A percentile compares a stretch with the other conserved stretches of the same genome.
These are phyloP conservation scores for Veloboletus limbatus DNA, from an alignment of 1,284 basidiomycete genomes.

Conservation along the genomic window DNA sequence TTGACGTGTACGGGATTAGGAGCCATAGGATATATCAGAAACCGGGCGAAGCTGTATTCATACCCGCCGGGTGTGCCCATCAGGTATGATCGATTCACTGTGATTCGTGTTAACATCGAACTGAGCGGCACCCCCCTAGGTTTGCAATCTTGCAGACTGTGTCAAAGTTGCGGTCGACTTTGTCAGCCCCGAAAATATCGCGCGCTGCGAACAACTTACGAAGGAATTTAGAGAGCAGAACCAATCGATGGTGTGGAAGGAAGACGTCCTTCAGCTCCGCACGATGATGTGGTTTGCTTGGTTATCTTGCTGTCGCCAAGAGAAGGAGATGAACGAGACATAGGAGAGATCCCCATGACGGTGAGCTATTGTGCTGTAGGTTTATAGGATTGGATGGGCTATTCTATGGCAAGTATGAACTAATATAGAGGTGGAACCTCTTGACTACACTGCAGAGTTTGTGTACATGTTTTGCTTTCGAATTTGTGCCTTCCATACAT, in stretches of 20 bases:
- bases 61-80: slow-evolving; percentile 94
- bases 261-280: slow-evolving; percentile 88
- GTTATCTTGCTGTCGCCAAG: slow-evolving; percentile 61
- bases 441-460: slow-evolving; percentile 19
- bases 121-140: slow-evolving; percentile 39
- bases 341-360: slow-evolving; percentile 7
- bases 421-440: slow-evolving; percentile 32
- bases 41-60: slow-evolving; percentile 92
- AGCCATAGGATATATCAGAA: slow-evolving; percentile 86
- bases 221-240: slow-evolving; percentile 89
- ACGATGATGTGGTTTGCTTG: slow-evolving; percentile 94
- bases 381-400: slow-evolving; percentile 11
- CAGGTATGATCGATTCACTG: slow-evolving; percentile 55
- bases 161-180: slow-evolving; percentile 98
- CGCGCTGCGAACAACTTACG: slow-evolving; percentile 79
- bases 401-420: slow-evolving; percentile 26
- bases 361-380: slow-evolving; percentile 6
- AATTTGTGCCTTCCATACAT: slow-evolving; percentile 15
- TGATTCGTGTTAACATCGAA: neutral
- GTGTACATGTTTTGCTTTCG: slow-evolving; percentile 31
- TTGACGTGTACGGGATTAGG: slow-evolving; percentile 63
- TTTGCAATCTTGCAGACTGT: slow-evolving; percentile 85
- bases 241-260: slow-evolving; percentile 85
- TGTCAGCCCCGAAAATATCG: slow-evolving; percentile 90
- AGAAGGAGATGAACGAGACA: slow-evolving; percentile 41